Conservation (phyloP, 2,329 filamentous ascomycete genomes). For the Claviceps sp. region DNA sequence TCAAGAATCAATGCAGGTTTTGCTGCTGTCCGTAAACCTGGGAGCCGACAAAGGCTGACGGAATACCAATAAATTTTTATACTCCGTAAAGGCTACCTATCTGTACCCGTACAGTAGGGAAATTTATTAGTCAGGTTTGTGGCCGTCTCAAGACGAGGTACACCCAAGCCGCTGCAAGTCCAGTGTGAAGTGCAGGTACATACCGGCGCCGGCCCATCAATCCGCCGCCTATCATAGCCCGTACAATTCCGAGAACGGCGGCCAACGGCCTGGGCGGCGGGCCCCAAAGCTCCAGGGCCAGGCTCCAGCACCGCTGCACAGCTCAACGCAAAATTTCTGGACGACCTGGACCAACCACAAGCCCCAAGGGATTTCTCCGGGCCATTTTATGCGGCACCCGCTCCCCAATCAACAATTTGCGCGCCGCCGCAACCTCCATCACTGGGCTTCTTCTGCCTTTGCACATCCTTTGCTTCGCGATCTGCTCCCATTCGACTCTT, state of each 20-base stretch:
- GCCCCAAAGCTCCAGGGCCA: slow-evolving; percentile 18
- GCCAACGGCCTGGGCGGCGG: no score
- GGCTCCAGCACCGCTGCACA: slow-evolving; percentile 13
- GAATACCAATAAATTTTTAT: no score
- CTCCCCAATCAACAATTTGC: slow-evolving; percentile 20
- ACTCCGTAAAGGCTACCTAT: no score
- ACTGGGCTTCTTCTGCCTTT: slow-evolving; percentile 2
- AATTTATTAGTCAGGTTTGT: no score
- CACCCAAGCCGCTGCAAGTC: no score
- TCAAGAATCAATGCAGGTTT: no score
- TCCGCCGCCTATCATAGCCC: not conserved
- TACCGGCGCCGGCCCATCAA: not conserved
- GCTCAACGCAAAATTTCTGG: slow-evolving; percentile 31
- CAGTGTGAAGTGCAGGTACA: not conserved
- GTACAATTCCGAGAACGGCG: slow-evolving; percentile 15
- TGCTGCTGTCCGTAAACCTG: no score
- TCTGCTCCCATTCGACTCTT: slow-evolving; percentile 5
- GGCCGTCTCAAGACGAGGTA: no score
- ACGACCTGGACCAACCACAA: slow-evolving; percentile 14
- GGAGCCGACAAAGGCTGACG: no score
- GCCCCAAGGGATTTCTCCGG: slow-evolving; percentile 23
- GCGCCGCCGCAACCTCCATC: slow-evolving; percentile 9
- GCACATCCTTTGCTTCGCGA: slow-evolving; percentile 9
- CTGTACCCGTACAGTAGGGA: no score
- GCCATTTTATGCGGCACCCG: slow-evolving; percentile 15